phyloP scores from a whole-genome alignment of 768 basidiomycete species.

The Clitopilus hobsonii region DNA sequence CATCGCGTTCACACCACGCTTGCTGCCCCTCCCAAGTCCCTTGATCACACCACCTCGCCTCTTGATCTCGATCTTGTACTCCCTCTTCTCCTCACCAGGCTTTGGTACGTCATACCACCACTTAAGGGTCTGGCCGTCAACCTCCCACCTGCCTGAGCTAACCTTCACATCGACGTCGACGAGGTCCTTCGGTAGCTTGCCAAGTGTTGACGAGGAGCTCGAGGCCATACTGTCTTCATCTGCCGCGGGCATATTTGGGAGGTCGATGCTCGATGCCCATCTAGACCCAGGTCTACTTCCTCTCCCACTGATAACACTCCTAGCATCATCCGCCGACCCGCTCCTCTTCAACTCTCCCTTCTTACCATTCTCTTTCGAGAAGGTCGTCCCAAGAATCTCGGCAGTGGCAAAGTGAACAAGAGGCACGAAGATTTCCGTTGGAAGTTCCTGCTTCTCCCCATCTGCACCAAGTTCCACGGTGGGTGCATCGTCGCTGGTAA shows the following conservation, averaged over 20 bases:
- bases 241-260: background rate
- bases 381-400: constrained; percentile 5
- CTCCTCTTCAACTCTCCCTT: constrained; percentile 12
- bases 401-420: constrained; percentile 78
- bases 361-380: constrained; percentile 4
- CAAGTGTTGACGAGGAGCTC: constrained; percentile 4
- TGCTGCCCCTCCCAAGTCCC: background rate
- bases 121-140: constrained; percentile 43
- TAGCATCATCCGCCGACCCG: constrained; percentile 7
- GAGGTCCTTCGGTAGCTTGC: constrained; percentile 18
- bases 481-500: constrained; percentile 52
- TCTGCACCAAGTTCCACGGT: constrained; percentile 13
- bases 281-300: constrained; percentile 11
- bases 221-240: constrained; percentile 8
- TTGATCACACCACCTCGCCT: constrained; percentile 26
- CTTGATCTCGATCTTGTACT: constrained; percentile 33
- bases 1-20: background rate
- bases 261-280: constrained; percentile 8
- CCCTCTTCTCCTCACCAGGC: constrained; percentile 22
- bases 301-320: constrained; percentile 4
- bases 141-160: constrained; percentile 35
- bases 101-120: constrained; percentile 52
- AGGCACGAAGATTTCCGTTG: constrained; percentile 92
- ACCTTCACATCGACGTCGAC: constrained; percentile 42
- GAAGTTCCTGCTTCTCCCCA: constrained; percentile 32